A percentile compares a stretch with the other conserved stretches of the same genome.
These are phyloP conservation scores for Penicillium palitans DNA, from an alignment of 2,329 filamentous ascomycete genomes.

Conservation along the genomic window DNA sequence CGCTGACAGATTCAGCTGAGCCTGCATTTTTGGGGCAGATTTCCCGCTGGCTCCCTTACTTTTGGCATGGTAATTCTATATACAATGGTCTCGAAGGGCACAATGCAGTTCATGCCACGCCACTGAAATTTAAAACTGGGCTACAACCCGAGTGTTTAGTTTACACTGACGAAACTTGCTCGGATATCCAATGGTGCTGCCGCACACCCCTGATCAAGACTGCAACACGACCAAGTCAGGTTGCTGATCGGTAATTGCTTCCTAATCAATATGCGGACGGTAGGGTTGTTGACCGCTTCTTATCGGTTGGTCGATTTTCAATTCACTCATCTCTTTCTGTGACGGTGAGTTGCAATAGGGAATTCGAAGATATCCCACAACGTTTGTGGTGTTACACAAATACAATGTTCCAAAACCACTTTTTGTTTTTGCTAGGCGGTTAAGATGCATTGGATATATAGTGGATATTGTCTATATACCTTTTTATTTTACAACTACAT, in stretches of 20 bases:
- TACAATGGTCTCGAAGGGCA: slow-evolving; percentile 5
- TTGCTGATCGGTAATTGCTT: slow-evolving; percentile 8
- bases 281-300: slow-evolving; percentile 7
- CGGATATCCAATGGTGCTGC: slow-evolving; percentile 14
- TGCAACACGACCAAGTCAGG: not conserved
- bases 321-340: not conserved
- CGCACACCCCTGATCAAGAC: slow-evolving; percentile 6
- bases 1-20: slow-evolving; percentile 11
- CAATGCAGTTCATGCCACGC: not conserved
- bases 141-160: not conserved
- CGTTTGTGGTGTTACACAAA: slow-evolving; percentile 5
- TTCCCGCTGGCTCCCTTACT: slow-evolving; percentile 14
- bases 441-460: not conserved
- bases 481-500: not conserved
- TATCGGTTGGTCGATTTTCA: slow-evolving; percentile 9
- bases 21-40: slow-evolving; percentile 7
- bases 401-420: not conserved
- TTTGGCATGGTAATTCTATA: slow-evolving; percentile 7
- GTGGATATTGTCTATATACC: not conserved
- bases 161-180: slow-evolving; percentile 2
- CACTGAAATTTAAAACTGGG: slow-evolving; percentile 2
- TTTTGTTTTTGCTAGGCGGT: not conserved
- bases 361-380: not conserved
- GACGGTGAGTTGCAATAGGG: not conserved
- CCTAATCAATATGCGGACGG: slow-evolving; percentile 4